Evolutionary conservation across 805 yeast genomes (phyloP), one percentile per base, ranked within the genome.

Genomic region (Saccharomycopsis sp.): DNA sequence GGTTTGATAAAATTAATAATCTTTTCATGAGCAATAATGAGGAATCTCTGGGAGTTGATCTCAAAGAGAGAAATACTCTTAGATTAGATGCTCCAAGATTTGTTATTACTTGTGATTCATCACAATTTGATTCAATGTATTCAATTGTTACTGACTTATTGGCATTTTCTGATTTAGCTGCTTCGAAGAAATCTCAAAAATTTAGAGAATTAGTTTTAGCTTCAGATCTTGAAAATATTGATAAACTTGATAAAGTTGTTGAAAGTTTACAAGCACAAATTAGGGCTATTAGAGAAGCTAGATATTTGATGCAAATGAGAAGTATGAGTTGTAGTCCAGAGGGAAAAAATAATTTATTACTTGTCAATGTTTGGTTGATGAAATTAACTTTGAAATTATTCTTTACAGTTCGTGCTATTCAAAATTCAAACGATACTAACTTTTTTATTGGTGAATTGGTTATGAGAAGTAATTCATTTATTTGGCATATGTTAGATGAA

Each of bases 401-500:
- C 14, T 41, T 34, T 30, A 36, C 41, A 9, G 40, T 45, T 14
- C 18, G 41, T n/a, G 48, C 48, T 10, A 38, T 45, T 23, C 48
- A 41, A 25, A 31, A 32, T 4, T 13, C 40, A n/a, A 19, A 31
- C 6, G 23, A 29, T 9, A 14, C 33, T 4, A 32, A 15, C 25
- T 15, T 28, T 9, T 30, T 34, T 5, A 21, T 33, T 13, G 20
- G 15, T 26, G 45, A 40, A 25, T 31, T 45, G 21, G 53, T 56
- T n/a, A 55, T 69, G 4, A 57, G 62, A 9, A 69, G 79, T 0
- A 79, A 72, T 47, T 72, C 74, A 45, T 57, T 78, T 6, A 67
- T 71, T n/a, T 66, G 80, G 68, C 79, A 75, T 44, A 54, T 79
- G 37, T 59, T 69, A 44, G 77, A 73, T 46, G 65, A 63, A 2